phyloP scores from a whole-genome alignment of 768 basidiomycete species.

The Phylloporus scabripes region DNA sequence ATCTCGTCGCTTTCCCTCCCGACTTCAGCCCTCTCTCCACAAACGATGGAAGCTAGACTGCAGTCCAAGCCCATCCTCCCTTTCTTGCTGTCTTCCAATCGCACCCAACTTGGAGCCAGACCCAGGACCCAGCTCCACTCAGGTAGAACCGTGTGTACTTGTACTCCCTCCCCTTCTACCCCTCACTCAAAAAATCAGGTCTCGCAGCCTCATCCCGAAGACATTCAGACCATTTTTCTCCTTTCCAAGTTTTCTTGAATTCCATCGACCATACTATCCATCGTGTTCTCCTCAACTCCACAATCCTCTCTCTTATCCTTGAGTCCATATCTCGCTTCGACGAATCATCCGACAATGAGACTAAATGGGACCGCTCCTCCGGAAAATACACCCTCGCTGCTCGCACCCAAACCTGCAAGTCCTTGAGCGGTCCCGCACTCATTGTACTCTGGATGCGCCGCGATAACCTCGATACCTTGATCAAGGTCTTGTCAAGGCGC shows the following conservation, averaged over 20 bases:
- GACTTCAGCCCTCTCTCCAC: background rate
- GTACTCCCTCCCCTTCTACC: background rate
- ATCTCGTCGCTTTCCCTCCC: background rate
- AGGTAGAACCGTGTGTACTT: constrained; percentile 4
- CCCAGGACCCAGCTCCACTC: background rate
- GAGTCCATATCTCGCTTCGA: constrained; percentile 17
- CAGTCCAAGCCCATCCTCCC: background rate
- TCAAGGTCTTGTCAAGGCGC: background rate
- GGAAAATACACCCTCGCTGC: constrained; percentile 10
- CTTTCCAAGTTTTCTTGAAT: background rate
- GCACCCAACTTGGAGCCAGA: background rate
- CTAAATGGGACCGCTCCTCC: constrained; percentile 6
- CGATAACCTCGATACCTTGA: too few species aligned
- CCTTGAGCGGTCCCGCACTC: too few species aligned
- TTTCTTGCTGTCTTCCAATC: background rate
- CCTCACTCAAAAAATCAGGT: constrained; percentile 1
- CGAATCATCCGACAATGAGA: constrained; percentile 16
- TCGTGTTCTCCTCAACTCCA: constrained; percentile 17
- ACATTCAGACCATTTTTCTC: background rate
- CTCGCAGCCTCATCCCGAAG: background rate
- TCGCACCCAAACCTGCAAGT: too few species aligned
- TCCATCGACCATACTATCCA: constrained; percentile 10
- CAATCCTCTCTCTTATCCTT: constrained; percentile 24
- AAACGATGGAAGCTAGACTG: background rate
- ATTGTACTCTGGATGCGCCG: too few species aligned